These are phyloP conservation scores for Hypoxylon sp. DNA, from an alignment of 2,329 filamentous ascomycete genomes.

Conservation along the genomic window DNA sequence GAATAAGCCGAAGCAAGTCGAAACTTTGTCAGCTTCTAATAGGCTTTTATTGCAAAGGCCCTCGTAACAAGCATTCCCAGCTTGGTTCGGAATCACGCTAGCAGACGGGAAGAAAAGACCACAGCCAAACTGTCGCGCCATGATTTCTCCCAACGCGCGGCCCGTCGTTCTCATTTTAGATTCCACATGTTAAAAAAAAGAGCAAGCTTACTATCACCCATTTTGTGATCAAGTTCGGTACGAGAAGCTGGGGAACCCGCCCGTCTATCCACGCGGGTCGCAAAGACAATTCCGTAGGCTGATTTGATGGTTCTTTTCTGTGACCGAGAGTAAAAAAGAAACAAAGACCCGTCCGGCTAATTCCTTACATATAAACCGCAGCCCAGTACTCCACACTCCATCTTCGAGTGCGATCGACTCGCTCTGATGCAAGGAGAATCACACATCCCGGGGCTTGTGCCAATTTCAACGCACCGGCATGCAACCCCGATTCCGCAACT, in stretches of 20 bases:
- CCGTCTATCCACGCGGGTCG: slow-evolving; percentile 24
- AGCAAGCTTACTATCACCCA: slow-evolving; percentile 22
- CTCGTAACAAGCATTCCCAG: slow-evolving; percentile 13
- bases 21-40: slow-evolving; percentile 28
- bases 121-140: slow-evolving; percentile 22
- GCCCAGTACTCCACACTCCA: slow-evolving; percentile 14
- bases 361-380: slow-evolving; percentile 26
- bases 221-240: slow-evolving; percentile 21
- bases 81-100: slow-evolving; percentile 23
- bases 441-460: slow-evolving; percentile 42
- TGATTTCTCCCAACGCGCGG: slow-evolving; percentile 26
- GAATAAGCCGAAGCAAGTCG: slow-evolving; percentile 28
- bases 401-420: slow-evolving; percentile 32
- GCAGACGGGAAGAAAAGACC: slow-evolving; percentile 13
- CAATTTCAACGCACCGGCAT: slow-evolving; percentile 39
- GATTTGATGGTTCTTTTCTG: slow-evolving; percentile 23
- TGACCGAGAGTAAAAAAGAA: slow-evolving; percentile 17
- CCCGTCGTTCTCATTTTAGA: slow-evolving; percentile 24
- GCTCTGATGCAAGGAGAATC: slow-evolving; percentile 42
- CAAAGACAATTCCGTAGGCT: slow-evolving; percentile 26
- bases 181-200: slow-evolving; percentile 29
- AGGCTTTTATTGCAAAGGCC: slow-evolving; percentile 8
- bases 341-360: slow-evolving; percentile 32
- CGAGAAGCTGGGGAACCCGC: slow-evolving; percentile 33
- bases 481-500: slow-evolving; percentile 12